Evolutionary conservation across 2,329 filamentous ascomycete species (phyloP), one percentile per base, ranked within the genome.

Genomic region (Aureobasidium sp.): DNA sequence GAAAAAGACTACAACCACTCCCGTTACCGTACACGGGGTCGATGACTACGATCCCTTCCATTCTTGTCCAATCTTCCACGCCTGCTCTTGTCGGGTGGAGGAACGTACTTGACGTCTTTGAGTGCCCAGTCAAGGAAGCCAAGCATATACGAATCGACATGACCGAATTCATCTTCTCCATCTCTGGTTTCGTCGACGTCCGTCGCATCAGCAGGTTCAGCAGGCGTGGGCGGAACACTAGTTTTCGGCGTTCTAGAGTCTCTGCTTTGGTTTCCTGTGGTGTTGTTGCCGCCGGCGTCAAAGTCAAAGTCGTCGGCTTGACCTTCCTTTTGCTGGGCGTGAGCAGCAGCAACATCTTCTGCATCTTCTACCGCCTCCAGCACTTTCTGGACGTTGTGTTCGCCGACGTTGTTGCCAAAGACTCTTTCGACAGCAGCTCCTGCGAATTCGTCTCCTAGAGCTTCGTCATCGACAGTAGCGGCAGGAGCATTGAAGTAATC

Each of bases 321-420:
- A 50, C 87, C 83, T 73, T 99, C 94, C 70, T 89, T 94, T 71
- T 95, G 89, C 0, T 94, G 94, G 10, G 89, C 84, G 57, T 89
- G 88, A 2, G 94, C 94, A 0, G 94, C 94, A 30, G 86, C 86
- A 15, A 93, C 90, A 71, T 99, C 94, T 71, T 99, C 94, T 52
- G 84, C 85, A 69, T 99, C 94, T 74, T 99, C 94, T 0, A 91
- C 93, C 66, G 90, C 88, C 67, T 95, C 91, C 36, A 99, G 86
- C 0, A 87, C 90, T 16, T 87, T 83, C 3, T 86, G 84, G 1
- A 89, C 85, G 34, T 78, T 81, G 42, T 82, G 80, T 62, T 85
- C 80, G 36, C 86, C 85, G 11, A 80, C 82, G 62, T 60, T 60
- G 66, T 90, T 88, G 68, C 95, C 91, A 36, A 99, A 86, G 0